phyloP scores from a whole-genome alignment of 2,329 filamentous ascomycete species.

The Didymellaceae sp. region DNA sequence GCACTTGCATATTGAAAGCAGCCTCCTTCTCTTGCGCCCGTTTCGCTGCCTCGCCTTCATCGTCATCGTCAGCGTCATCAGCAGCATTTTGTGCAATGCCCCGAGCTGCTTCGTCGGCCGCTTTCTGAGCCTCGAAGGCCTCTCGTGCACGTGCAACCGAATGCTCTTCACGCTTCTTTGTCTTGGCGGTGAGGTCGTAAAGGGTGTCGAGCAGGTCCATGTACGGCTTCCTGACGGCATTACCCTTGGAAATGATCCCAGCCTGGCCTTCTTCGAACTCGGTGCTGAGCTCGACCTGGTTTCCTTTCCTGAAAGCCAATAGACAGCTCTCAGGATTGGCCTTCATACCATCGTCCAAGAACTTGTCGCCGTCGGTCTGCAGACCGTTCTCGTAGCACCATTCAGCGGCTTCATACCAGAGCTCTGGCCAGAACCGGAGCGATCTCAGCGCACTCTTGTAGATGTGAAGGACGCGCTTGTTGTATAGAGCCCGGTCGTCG shows the following conservation, averaged over 20 bases:
- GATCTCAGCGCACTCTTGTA: conserved; percentile 96
- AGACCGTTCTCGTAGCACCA: conserved; percentile 86
- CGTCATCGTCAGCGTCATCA: conserved; percentile 62
- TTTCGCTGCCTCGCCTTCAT: conserved; percentile 52
- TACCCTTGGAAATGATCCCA: conserved; percentile 67
- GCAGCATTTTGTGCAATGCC: conserved; percentile 49
- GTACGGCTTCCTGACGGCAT: conserved; percentile 81
- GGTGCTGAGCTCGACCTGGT: conserved; percentile 81
- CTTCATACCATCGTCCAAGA: conserved; percentile 80
- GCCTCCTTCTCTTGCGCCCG: conserved; percentile 56
- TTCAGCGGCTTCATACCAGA: conserved; percentile 94
- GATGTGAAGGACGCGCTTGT: conserved; percentile 81
- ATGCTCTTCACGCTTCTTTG: conserved; percentile 69
- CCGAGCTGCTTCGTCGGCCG: conserved; percentile 50
- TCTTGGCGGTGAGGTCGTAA: conserved; percentile 83
- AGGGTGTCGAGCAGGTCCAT: conserved; percentile 82
- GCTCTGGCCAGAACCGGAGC: conserved; percentile 90
- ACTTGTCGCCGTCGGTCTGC: conserved; percentile 74
- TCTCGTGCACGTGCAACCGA: conserved; percentile 63
- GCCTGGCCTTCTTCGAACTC: conserved; percentile 79
- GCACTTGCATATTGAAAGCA: conserved; percentile 61
- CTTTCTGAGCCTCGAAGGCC: conserved; percentile 56
- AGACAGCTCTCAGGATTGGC: conserved; percentile 95
- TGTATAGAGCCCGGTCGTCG: conserved; percentile 78
- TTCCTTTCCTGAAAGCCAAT: conserved; percentile 86